Base-by-base conservation (phyloP, 306 rosid genomes). In the Quillaja saponaria region DNA sequence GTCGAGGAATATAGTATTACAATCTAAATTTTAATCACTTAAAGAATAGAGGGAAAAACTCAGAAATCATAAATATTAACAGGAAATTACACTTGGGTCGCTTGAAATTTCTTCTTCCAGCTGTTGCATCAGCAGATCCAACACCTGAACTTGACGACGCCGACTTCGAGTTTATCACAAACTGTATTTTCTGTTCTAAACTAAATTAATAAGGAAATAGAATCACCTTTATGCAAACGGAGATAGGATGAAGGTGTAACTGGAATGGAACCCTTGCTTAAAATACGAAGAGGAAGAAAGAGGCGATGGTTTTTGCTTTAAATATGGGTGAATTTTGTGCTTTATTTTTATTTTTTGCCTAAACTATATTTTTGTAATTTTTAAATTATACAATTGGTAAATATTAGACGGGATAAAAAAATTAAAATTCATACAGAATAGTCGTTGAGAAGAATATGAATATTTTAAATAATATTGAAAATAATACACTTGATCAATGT, bases 111-210 rank as follows among this genome's bases (percentile, higher is more conserved):
- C 90, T 81, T 71, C 89, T 77, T 15, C 85, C n/a, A 59, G 89
- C 72, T 5, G 92, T 61, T 20, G 84, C 17, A 78, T 88, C 98
- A 63, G 82, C 63, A 65, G 98, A 91, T 91, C 92, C 98, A 73
- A 80, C 54, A 37, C 51, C 86, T 2, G 95, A 76, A 78, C 83
- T 83, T 14, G 96, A 82, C 58, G 90, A 74, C 40, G 94, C 84
- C 76, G 87, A 82, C 65, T 83, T 71, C 53, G 80, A 73, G 81
- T 60, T 65, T 85, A 69, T 77, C 72, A 60, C 61, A 68, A 62
- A 19, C 61, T 34, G 49, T 17, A 55, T 17, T 20, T 1, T 20
- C 68, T 56, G 65, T 35, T 18, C 59, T 13, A 25, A 28, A 47
- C 42, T 5, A 1, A 13, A 77, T 57, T 69, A 4, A 1, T 3